phyloP scores from a whole-genome alignment of 2,329 filamentous ascomycete genomes.

The Blastomyces emzantsi region DNA sequence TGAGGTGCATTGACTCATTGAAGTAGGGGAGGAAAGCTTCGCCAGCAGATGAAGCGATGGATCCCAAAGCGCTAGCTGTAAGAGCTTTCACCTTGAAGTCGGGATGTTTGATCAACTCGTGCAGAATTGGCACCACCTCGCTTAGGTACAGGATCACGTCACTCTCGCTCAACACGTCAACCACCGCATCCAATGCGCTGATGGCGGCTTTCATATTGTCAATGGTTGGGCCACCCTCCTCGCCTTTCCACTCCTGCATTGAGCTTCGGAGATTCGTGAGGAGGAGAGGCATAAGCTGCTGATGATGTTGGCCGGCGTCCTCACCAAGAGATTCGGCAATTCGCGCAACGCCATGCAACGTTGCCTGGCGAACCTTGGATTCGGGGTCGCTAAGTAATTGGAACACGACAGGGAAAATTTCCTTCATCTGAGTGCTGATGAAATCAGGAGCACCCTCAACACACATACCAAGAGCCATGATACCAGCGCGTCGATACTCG shows the following conservation, averaged over 20 bases:
- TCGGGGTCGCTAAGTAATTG: conserved; percentile 76
- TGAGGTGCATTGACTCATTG: conserved; percentile 77
- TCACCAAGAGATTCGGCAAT: conserved; percentile 90
- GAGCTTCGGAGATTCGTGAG: conserved; percentile 84
- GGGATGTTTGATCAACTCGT: conserved; percentile 70
- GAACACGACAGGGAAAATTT: conserved; percentile 76
- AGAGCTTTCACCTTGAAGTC: conserved; percentile 86
- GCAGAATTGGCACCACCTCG: conserved; percentile 76
- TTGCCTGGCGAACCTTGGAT: conserved; percentile 72
- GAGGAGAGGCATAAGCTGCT: conserved; percentile 70
- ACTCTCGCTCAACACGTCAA: conserved; percentile 70
- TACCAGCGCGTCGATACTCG: conserved; percentile 78
- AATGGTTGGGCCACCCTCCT: conserved; percentile 62
- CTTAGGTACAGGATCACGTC: conserved; percentile 74
- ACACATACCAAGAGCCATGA: conserved; percentile 84
- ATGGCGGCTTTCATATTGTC: conserved; percentile 85
- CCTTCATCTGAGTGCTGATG: conserved; percentile 81
- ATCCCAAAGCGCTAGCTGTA: conserved; percentile 80
- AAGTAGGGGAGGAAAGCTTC: conserved; percentile 86
- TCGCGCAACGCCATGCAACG: conserved; percentile 77
- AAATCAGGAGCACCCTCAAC: conserved; percentile 97
- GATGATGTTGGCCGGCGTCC: conserved; percentile 78
- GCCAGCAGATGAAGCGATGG: conserved; percentile 77
- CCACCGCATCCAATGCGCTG: conserved; percentile 81
- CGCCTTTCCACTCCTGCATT: conserved; percentile 55